These are phyloP conservation scores for Cladophialophora immunda DNA, from an alignment of 2,329 filamentous ascomycete genomes.

Conservation along the genomic window DNA sequence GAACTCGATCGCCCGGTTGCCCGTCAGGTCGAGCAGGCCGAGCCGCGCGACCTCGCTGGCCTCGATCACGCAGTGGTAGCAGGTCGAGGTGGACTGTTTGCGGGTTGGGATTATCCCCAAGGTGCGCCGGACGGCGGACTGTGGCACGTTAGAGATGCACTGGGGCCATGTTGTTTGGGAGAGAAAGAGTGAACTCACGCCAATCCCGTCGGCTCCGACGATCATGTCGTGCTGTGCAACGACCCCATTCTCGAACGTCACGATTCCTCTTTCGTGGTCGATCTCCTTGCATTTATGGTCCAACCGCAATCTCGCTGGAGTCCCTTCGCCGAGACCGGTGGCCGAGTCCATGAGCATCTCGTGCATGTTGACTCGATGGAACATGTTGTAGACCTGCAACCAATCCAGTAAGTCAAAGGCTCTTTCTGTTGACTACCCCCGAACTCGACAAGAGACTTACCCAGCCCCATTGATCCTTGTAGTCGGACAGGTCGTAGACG, in stretches of 20 bases:
- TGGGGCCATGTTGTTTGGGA: no score
- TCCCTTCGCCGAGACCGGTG: conserved; percentile 37
- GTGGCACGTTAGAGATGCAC: neutral
- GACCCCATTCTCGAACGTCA: conserved; percentile 45
- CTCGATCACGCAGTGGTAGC: conserved; percentile 51
- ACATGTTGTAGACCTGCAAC: conserved; percentile 40
- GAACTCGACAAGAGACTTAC: conserved; percentile 26
- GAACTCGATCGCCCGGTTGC: conserved; percentile 46
- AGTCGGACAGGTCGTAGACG: conserved; percentile 44
- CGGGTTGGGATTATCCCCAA: conserved; percentile 47
- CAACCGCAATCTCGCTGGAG: conserved; percentile 37
- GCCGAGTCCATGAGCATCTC: conserved; percentile 48
- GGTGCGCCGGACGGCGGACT: conserved; percentile 43
- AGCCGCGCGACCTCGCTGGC: conserved; percentile 43
- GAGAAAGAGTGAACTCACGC: conserved; percentile 29
- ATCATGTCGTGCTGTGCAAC: conserved; percentile 47
- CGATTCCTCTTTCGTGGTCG: conserved; percentile 40
- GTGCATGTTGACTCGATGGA: conserved; percentile 54
- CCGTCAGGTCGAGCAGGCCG: conserved; percentile 47
- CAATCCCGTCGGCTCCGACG: conserved; percentile 52
- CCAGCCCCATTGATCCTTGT: conserved; percentile 30
- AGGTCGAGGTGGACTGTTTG: conserved; percentile 49
- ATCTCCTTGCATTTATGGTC: conserved; percentile 42
- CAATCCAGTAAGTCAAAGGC: neutral
- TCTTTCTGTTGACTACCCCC: conserved; percentile 22